These are phyloP conservation scores for Rhinocladiella mackenziei DNA, from an alignment of 2,329 filamentous ascomycete genomes.

Conservation along the genomic window DNA sequence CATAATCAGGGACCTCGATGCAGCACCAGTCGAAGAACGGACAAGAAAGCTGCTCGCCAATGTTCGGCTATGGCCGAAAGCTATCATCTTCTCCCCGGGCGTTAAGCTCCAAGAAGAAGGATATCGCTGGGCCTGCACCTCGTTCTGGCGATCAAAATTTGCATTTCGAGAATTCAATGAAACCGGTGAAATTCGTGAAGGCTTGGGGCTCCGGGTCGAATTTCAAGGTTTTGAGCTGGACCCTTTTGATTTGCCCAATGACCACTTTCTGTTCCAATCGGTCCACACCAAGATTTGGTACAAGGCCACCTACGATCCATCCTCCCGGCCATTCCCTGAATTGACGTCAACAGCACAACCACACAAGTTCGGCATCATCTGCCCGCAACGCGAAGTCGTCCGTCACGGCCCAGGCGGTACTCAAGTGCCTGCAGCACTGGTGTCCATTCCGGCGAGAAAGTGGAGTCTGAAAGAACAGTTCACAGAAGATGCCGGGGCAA, in stretches of 20 bases:
- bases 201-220: constrained; percentile 5
- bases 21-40: constrained; percentile 2
- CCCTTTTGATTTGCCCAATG: background rate
- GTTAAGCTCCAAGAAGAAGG: constrained; percentile 4
- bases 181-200: constrained; percentile 4
- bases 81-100: constrained; percentile 11
- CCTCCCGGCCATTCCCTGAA: background rate
- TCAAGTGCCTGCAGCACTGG: constrained; percentile 8
- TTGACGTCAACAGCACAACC: too few species aligned
- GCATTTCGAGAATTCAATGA: constrained; percentile 1
- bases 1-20: constrained; percentile 5
- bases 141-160: constrained; percentile 12
- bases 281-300: constrained; percentile 9
- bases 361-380: constrained; percentile 4
- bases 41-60: constrained; percentile 5
- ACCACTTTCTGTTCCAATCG: constrained; percentile 7
- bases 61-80: constrained; percentile 4
- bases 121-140: constrained; percentile 11
- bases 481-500: background rate
- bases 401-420: constrained; percentile 3
- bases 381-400: constrained; percentile 3
- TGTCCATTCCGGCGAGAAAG: constrained; percentile 7
- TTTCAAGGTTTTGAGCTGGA: constrained; percentile 11
- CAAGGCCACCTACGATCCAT: constrained; percentile 7
- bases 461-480: constrained; percentile 8